Conservation (phyloP, 2,329 filamentous ascomycete species). For the Xylaria sp. region DNA sequence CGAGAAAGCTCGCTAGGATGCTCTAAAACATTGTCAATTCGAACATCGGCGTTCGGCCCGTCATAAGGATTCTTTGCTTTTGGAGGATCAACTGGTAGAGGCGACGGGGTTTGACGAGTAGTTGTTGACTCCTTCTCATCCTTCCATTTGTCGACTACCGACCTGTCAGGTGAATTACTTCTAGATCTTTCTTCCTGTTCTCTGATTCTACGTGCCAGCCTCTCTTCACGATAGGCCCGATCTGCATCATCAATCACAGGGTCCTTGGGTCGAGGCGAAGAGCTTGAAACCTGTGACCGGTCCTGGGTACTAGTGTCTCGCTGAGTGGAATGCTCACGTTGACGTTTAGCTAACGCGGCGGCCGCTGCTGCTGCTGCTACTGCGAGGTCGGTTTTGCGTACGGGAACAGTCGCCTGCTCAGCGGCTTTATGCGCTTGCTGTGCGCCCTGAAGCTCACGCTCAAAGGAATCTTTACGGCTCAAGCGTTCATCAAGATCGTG, state of each 20-base stretch:
- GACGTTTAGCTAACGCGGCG: conserved; percentile 52
- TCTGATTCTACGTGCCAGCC: conserved; percentile 63
- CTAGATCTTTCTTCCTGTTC: conserved; percentile 65
- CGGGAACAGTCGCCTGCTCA: conserved; percentile 60
- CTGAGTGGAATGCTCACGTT: conserved; percentile 47
- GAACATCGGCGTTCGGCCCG: conserved; percentile 71
- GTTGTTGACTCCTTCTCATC: conserved; percentile 52
- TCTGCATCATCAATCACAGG: conserved; percentile 67
- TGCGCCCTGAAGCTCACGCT: conserved; percentile 58
- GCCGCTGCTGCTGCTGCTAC: conserved; percentile 59
- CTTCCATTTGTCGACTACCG: conserved; percentile 66
- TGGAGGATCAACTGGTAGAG: conserved; percentile 58
- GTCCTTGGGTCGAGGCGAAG: conserved; percentile 52
- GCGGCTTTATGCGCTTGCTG: conserved; percentile 58
- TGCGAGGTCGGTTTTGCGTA: conserved; percentile 59
- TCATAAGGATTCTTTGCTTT: conserved; percentile 63
- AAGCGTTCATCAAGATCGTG: conserved; percentile 52
- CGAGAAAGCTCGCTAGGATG: conserved; percentile 60
- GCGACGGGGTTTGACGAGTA: conserved; percentile 62
- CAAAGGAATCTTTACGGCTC: conserved; percentile 62
- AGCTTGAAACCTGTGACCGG: conserved; percentile 48
- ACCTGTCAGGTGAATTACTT: conserved; percentile 61
- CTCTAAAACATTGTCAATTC: conserved; percentile 67
- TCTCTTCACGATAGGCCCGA: conserved; percentile 65
- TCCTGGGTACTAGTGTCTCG: conserved; percentile 51